Evolutionary conservation across 345 rosid species (phyloP), one percentile per base, ranked within the genome.

Genomic region (Durio zibethinus): DNA sequence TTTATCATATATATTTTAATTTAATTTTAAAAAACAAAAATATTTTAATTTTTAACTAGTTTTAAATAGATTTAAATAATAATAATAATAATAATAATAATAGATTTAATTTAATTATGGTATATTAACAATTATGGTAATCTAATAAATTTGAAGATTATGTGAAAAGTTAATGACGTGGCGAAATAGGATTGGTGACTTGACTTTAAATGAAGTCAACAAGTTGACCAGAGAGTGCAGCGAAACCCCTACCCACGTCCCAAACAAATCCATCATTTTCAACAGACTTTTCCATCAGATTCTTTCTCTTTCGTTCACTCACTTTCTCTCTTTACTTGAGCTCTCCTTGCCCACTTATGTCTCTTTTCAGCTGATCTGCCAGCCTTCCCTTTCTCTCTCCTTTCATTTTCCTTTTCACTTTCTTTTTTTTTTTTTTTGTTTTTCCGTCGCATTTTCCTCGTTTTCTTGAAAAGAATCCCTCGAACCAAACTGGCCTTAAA

Each of bases 241-340:
- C 62, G 12, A 65, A 53, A 57, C 57, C 80, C 74, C 74, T 61
- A 57, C 71, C 25, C 33, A 31, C 73, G 36, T 25, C 27, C 23
- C 66, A 35, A 63, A 18, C 76, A 50, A 75, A 80, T 68, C 85
- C 67, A 80, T 83, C 86, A 71, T 80, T 83, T 77, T 80, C 83
- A 80, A 74, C 77, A 77, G 47, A 76, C 80, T 80, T 77, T 82
- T 74, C 78, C 59, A 60, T 73, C 70, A 73, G 85, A 79, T 82
- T 82, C 82, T 72, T 33, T 52, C 63, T 45, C 68, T 35, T 42
- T 67, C 62, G 23, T 56, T 11, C 31, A 14, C 36, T 10, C 16
- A 0, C 31, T 62, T 20, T 48, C 74, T 31, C 64, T 54, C 80
- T 33, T 52, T 35, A 48, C 76, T 66, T 21, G 47, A 61, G 47